Evolutionary conservation across 2,329 filamentous ascomycete species (phyloP), one percentile per base, ranked within the genome.

Genomic region (Rutstroemia sp.): DNA sequence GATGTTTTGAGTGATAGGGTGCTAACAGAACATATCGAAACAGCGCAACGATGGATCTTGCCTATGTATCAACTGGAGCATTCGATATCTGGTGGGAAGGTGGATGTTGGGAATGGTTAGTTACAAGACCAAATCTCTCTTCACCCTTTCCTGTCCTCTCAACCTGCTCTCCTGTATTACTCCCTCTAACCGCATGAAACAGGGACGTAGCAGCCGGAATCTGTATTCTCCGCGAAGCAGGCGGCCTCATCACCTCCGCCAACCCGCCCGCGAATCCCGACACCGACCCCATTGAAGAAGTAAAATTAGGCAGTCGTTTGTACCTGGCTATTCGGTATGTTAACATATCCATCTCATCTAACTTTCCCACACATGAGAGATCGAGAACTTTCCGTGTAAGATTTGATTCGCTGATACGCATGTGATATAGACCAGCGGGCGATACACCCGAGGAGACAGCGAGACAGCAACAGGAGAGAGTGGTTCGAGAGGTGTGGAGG

Each of bases 61-160:
- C 86, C 0, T 91, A 90, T 68, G 81, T 82, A 9, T 87, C 88
- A 12, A 87, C 87, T 78, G 87, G 87, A 0, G 76, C 82, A 0
- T 84, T 90, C 62, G 87, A 91, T 70, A 88, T 90, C 10, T 90
- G 87, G 87, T 91, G 87, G 87, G 87, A 91, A 67, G 87, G 86
- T 3, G 87, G 87, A 0, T 89, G 86, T 65, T 89, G 87, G 87
- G 88, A 90, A 70, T 91, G 87, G 83, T 84, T 64, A 61, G 76
- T 69, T 21, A 30, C 55, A 48, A 30, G 8, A 38, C 16, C 30
- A 19, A 23, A 16, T 6, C 2, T 27, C 38, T 42, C 5, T 23
- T 4, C 16, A 12, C 3, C 9, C 21, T 7, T n/a, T 30, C 17
- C 1, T 25, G 14, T 34, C 23, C 7, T 21, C 9, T 48, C 17